Conservation (phyloP, 805 yeast species). For the Martiniozyma abietophila region DNA sequence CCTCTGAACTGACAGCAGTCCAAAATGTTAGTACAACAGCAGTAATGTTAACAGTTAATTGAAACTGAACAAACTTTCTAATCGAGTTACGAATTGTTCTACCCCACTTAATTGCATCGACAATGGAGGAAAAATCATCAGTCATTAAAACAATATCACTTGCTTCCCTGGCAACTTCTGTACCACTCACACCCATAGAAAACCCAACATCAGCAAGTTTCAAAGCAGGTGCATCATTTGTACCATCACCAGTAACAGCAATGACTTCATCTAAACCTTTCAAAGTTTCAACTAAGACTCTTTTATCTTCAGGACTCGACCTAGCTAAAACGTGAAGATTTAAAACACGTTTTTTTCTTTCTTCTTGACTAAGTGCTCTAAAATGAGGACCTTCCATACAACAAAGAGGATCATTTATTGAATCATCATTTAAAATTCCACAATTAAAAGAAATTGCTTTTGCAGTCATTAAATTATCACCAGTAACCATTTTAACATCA, state of each 20-base stretch:
- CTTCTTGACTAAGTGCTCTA: conserved; percentile 50
- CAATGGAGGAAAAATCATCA: conserved; percentile 91
- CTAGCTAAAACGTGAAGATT: conserved; percentile 79
- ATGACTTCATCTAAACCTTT: conserved; percentile 83
- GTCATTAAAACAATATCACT: conserved; percentile 96
- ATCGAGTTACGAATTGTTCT: conserved; percentile 92
- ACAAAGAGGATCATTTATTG: conserved; percentile 41
- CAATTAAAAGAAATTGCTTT: conserved; percentile 83
- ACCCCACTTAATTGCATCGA: conserved; percentile 97
- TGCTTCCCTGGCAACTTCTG: conserved; percentile 98
- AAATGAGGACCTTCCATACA: conserved; percentile 93
- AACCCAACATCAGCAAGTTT: conserved; percentile 97
- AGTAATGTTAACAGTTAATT: conserved; percentile 89
- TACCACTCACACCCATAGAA: conserved; percentile 97
- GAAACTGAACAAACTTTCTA: conserved; percentile 93
- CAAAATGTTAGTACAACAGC: conserved; percentile 94
- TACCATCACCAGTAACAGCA: conserved; percentile 99
- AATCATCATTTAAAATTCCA: conserved; percentile 57
- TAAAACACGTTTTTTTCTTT: conserved; percentile 59
- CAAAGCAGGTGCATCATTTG: conserved; percentile 97
- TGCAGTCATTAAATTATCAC: conserved; percentile 90
- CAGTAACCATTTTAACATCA: conserved; percentile 95
- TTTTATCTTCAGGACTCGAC: conserved; percentile 92
- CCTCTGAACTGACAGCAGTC: conserved; percentile 77
- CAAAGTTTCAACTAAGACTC: conserved; percentile 74